Evolutionary conservation across 768 basidiomycete species (phyloP).

Genomic region (Coprinopsis strossmayeri): DNA sequence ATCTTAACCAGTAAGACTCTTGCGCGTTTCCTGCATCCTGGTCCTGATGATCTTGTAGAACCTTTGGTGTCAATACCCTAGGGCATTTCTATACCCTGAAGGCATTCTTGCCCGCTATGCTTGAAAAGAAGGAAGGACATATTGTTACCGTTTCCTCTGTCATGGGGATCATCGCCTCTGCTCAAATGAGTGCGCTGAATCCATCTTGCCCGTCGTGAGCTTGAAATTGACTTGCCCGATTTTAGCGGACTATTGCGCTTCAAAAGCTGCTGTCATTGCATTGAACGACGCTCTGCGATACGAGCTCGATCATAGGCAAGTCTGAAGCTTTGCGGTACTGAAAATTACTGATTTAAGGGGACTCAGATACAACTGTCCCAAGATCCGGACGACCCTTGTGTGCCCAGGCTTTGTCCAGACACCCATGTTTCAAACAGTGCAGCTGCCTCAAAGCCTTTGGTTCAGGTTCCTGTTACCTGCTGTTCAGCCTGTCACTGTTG

Average conservation of each 20-base stretch:
- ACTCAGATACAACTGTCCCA: constrained; percentile 59
- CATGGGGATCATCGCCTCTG: constrained; percentile 62
- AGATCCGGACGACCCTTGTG: constrained; percentile 84
- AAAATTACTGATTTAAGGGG: neutral
- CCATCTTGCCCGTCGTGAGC: too few relatives aligned
- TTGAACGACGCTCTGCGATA: constrained; percentile 82
- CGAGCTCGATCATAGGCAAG: constrained; percentile 71
- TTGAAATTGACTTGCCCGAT: neutral
- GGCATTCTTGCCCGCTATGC: constrained; percentile 86
- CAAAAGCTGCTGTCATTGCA: constrained; percentile 82
- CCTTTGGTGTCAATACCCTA: constrained; percentile 83
- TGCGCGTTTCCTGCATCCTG: constrained; percentile 2
- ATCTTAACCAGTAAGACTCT: constrained; percentile 64
- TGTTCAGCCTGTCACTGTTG: constrained; percentile 64
- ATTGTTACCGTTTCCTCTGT: constrained; percentile 82
- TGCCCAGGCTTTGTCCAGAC: constrained; percentile 78
- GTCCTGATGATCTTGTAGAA: constrained; percentile 38
- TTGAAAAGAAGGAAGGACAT: constrained; percentile 74
- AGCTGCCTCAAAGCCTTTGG: constrained; percentile 40
- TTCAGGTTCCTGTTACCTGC: constrained; percentile 75
- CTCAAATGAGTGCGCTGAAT: constrained; percentile 61
- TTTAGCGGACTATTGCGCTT: constrained; percentile 83
- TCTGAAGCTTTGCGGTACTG: neutral
- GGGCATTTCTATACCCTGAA: constrained; percentile 91
- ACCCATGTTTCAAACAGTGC: constrained; percentile 61